Evolutionary conservation across 441 rosid genomes (phyloP).

Genomic region (Rhodomyrtus psidioides): DNA sequence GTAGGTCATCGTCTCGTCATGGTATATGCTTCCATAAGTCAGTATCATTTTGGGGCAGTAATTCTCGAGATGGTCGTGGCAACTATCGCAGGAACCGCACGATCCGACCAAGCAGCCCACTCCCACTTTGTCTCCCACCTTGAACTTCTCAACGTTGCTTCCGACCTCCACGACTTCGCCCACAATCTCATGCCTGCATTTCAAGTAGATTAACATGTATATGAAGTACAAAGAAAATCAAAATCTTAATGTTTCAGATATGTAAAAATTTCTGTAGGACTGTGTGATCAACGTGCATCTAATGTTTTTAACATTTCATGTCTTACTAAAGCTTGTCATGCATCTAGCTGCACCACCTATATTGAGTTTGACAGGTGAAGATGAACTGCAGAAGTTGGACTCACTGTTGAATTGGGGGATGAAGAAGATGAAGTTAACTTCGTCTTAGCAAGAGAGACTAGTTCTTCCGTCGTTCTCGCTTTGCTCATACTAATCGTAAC

Average conservation of each 20-base stretch:
- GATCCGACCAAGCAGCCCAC: conserved; percentile 16
- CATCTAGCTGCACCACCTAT: not conserved
- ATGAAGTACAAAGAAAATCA: not conserved
- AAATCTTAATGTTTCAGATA: not conserved
- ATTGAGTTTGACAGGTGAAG: not conserved
- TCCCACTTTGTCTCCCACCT: conserved; percentile 23
- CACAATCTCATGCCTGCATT: conserved; percentile 17
- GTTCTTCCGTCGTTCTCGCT: not conserved
- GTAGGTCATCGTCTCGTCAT: conserved; percentile 22
- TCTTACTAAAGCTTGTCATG: not conserved
- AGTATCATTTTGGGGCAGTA: conserved; percentile 12
- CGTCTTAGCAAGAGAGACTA: not conserved
- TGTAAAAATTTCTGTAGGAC: not conserved
- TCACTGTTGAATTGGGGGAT: too few relatives aligned
- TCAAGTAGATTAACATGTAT: not conserved
- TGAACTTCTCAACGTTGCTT: conserved; percentile 8
- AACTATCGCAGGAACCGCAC: conserved; percentile 9
- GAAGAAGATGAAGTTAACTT: not conserved
- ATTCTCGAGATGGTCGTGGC: conserved; percentile 8
- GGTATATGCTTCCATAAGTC: conserved; percentile 3
- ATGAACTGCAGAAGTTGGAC: not conserved
- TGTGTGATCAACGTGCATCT: not conserved
- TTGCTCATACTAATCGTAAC: not conserved
- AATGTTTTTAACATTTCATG: not conserved
- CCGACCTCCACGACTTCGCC: conserved; percentile 20